Evolutionary conservation across 176 grass and related monocot genomes (phyloP), one percentile per base, ranked within the genome.

Genomic region (Areca catechu): DNA sequence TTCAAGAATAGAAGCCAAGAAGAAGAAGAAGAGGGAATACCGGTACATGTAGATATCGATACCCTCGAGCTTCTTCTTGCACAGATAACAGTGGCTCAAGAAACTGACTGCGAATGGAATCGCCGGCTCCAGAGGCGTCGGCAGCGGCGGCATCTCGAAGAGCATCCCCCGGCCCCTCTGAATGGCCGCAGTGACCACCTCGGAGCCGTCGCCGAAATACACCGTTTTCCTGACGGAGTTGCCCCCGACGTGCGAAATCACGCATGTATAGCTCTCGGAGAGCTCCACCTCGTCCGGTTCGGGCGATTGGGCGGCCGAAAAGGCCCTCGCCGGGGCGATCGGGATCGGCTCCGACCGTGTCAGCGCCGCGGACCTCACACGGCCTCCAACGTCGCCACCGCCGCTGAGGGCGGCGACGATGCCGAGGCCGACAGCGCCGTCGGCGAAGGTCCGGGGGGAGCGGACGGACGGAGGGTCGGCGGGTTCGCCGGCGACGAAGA

Each of bases 201-300:
- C n/a, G 24, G 6, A 16, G 23, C 20, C 24, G 15, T 16, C 23
- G 4, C 15, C 79, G 25, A 69, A 61, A 76, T 88, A 88, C 9
- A 88, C 76, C 24, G 76, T 54, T 72, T 73, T 88, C 54, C 79
- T 29, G 15, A 82, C 67, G 60, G 67, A 62, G 52, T 57, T 30
- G 25, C 79, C 56, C 7, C 51, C 67, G 5, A 76, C 43, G 54
- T 79, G 84, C 18, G 53, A 73, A 62, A 88, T 83, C 62, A 88
- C 84, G 50, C 84, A 79, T 0, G 84, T 88, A 71, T 88, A 88
- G 67, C 84, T 88, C 71, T 88, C 83, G 0, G 83, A 85, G 48
- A 76, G 57, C 53, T 80, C 79, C 27, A 34, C 70, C 6, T 72
- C 71, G 57, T 88, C 78, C 16, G 20, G 20, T 5, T 63, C 17